A percentile compares a stretch with the other conserved stretches of the same genome.
These are phyloP conservation scores for Pyrus communis DNA, from an alignment of 306 rosid species.

Conservation along the genomic window DNA sequence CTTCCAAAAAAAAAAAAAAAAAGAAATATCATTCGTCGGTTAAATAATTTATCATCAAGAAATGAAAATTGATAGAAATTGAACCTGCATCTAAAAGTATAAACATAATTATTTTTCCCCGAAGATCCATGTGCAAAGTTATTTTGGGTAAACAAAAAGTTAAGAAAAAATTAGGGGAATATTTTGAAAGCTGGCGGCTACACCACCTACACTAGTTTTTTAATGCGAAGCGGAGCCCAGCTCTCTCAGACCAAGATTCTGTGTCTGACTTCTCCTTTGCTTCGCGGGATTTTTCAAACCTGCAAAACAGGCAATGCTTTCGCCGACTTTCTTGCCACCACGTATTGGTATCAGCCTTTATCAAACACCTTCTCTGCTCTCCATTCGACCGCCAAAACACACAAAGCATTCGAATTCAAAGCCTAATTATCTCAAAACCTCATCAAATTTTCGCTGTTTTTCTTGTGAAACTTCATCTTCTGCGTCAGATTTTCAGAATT, in stretches of 20 bases:
- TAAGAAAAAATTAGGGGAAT: not conserved
- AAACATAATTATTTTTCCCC: no score
- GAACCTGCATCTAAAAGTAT: no score
- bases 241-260: not conserved
- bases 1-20: no score
- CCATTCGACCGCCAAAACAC: conserved; percentile 6
- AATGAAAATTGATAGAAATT: no score
- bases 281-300: conserved; percentile 13
- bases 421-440: not conserved
- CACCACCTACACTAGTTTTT: not conserved
- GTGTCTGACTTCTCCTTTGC: not conserved
- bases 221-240: not conserved
- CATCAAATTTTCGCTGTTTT: not conserved
- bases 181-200: not conserved
- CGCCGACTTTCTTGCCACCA: conserved; percentile 23
- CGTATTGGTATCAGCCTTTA: conserved; percentile 4
- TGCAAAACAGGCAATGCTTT: conserved; percentile 28
- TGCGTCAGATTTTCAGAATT: not conserved
- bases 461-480: not conserved
- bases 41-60: no score
- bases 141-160: not conserved
- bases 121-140: not conserved
- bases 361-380: conserved; percentile 17
- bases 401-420: conserved; percentile 10
- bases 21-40: no score